Percentiles rank a stretch among this genome's conserved stretches.
Conservation (phyloP, 2,329 filamentous ascomycete genomes). For the Fusarium fracticaudum region DNA sequence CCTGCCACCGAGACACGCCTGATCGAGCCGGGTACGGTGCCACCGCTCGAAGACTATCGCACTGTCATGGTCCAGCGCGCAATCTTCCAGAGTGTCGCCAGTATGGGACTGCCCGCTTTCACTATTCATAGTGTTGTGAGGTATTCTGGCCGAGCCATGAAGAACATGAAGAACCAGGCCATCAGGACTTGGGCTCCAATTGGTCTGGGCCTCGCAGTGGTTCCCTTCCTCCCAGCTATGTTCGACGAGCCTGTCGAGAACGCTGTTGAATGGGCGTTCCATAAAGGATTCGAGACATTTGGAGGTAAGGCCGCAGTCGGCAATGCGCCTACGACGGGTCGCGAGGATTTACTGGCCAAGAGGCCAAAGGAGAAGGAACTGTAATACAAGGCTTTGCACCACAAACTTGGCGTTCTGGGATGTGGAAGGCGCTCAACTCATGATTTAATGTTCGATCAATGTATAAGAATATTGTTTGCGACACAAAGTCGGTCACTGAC, state of each 20-base stretch:
- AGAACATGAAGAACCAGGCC: conserved; percentile 77
- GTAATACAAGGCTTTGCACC: conserved; percentile 38
- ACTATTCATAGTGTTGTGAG: conserved; percentile 93
- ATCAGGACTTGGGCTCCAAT: conserved; percentile 91
- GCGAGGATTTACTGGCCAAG: conserved; percentile 53
- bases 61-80: conserved; percentile 91
- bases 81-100: conserved; percentile 89
- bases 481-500: neutral
- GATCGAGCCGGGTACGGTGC: conserved; percentile 55
- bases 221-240: conserved; percentile 83
- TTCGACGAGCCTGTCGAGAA: conserved; percentile 95
- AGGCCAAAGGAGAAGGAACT: conserved; percentile 58
- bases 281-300: conserved; percentile 78
- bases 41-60: conserved; percentile 88
- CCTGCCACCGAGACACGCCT: conserved; percentile 45
- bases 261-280: conserved; percentile 89
- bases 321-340: conserved; percentile 62
- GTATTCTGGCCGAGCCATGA: conserved; percentile 88
- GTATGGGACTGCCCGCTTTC: conserved; percentile 93
- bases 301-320: conserved; percentile 71
- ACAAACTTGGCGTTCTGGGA: conserved; percentile 25
- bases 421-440: conserved; percentile 38
- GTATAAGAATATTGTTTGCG: neutral
- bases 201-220: conserved; percentile 79
- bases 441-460: conserved; percentile 7